Base-by-base conservation (phyloP, 2,329 filamentous ascomycete species). In the Pseudocercospora fuligena region DNA sequence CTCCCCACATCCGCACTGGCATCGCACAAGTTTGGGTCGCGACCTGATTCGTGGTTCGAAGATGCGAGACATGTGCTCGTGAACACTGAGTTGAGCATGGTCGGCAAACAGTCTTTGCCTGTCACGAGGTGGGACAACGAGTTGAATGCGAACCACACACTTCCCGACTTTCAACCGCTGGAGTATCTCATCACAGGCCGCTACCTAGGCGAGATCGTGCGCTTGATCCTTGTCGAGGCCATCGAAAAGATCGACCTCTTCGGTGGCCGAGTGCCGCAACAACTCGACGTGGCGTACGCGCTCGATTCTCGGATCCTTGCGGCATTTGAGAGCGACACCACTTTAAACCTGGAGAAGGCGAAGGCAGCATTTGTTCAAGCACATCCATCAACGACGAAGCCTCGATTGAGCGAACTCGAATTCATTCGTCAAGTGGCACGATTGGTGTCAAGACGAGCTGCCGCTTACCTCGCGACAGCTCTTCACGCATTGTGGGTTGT, bases 21-120 rank as follows among this genome's bases (percentile, higher is more conserved):
- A 2, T 73, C 75, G 19, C 78, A 81, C 60, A 90, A 90, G 70
- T 88, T 87, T 74, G 86, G 86, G 31, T 73, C 76, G 29, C 82
- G 88, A 59, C 83, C 86, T 0, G 78, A 82, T 16, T 81, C 81
- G 46, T 88, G 86, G 86, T 82, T 86, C 65, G 80, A 83, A 29
- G 80, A 83, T 47, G 86, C 87, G n/a, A 81, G 84, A 31, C 83
- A 87, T 66, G 88, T 90, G 33, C 85, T 90, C 61, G 83, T 89
- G 72, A 90, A 90, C 74, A 89, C 85, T 7, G 88, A 90, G 74
- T 80, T 89, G 71, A 89, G 87, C 79, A 89, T 90, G 87, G 89
- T 89, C 69, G 88, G 86, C 57, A 84, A 87, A 65, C 80, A 83
- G 23, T 81, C 88, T 29, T 80, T 89, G 43, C 86, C 87, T 1